Evolutionary conservation across 73 alveolate species (phyloP), one percentile per base, ranked within the genome.

Genomic region (Blepharisma stoltei): DNA sequence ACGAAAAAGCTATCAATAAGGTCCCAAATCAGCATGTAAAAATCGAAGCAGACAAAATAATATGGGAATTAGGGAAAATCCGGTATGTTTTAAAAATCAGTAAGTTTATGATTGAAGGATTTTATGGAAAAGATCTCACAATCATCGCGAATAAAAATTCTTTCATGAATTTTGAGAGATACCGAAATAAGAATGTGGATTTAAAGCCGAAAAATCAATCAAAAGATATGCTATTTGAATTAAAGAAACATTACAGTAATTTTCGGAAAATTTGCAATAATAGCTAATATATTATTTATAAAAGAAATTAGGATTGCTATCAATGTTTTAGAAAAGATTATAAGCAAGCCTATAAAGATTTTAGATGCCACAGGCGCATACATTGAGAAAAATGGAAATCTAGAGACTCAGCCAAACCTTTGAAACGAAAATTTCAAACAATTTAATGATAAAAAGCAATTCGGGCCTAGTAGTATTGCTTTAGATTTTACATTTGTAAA

Each of bases 381-480:
- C 3, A 32, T 32, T 32, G 41, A 32, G 41, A 32, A 32, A 32
- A 32, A 32, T 32, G 41, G 41, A 32, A 32, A 32, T 32, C 41
- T 32, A 32, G 41, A 32, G 41, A 32, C 41, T 32, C 41, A 32
- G 41, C 3, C 41, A 32, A 32, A 32, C 41, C 73, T 60, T 20
- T 60, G 73, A 38, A 38, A 60, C 14, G 73, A 60, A 4, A 5
- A 60, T 11, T 60, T n/a, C 46, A 60, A 47, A 14, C 18, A 14
- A 14, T 60, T 60, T 60, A 25, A 8, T 2, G 73, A 60, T 60
- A 14, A 14, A 14, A 60, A 60, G 14, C 48, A 8, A 14, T 25
- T n/a, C 5, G 73, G 73, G 23, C 73, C 73, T 20, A 60, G 73
- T 25, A 60, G 73, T 5, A 25, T 60, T 20, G 73, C 46, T 18